Conservation (phyloP, 2,329 filamentous ascomycete species). For the Verticillium dahliae region DNA sequence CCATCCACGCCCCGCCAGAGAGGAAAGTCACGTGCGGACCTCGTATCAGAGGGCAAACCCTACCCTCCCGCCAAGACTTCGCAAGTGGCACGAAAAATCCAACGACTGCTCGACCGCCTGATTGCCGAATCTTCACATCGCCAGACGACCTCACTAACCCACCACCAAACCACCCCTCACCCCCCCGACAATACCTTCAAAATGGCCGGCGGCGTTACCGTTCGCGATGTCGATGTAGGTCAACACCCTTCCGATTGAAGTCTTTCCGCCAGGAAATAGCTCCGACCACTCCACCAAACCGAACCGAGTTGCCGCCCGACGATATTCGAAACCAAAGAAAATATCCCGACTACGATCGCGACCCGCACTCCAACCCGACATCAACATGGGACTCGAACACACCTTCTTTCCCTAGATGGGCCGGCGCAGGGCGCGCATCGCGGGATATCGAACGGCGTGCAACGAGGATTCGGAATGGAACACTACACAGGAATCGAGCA, state of each 20-base stretch:
- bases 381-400: background rate
- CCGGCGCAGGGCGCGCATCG: background rate
- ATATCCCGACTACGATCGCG: constrained; percentile 1
- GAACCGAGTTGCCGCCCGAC: background rate
- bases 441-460: background rate
- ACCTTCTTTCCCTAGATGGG: background rate
- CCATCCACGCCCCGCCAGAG: background rate
- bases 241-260: constrained; percentile 12
- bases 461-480: background rate
- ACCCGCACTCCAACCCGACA: background rate
- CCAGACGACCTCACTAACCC: constrained; percentile 18
- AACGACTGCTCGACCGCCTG: constrained; percentile 5
- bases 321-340: background rate
- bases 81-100: background rate
- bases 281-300: background rate
- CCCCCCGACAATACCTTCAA: constrained; percentile 48
- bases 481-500: constrained; percentile 41
- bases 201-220: constrained; percentile 73
- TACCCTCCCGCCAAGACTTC: constrained; percentile 3
- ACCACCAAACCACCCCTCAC: constrained; percentile 14
- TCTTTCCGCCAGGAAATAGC: background rate
- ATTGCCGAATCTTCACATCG: constrained; percentile 16
- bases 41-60: constrained; percentile 2
- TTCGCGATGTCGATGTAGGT: constrained; percentile 83
- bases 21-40: background rate